Evolutionary conservation across 78 protist genomes (phyloP).

Genomic region (Planoprotostelium fungivorum): DNA sequence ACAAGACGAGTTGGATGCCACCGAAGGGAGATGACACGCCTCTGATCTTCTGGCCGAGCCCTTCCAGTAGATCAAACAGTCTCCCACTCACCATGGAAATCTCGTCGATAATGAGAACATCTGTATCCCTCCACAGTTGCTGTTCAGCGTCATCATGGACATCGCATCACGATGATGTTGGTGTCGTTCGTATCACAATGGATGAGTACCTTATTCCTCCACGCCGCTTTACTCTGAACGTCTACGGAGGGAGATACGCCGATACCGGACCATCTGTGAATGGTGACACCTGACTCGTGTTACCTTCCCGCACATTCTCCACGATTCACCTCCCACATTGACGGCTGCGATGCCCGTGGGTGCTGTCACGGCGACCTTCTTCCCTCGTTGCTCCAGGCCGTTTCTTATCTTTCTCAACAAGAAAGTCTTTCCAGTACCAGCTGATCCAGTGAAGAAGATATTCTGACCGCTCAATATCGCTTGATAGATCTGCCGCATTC

Average conservation of each 20-base stretch:
- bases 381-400: slow-evolving; percentile 12
- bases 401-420: slow-evolving; percentile 21
- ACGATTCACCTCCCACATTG: slow-evolving; percentile 67
- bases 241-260: neutral
- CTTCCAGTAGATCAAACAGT: slow-evolving; percentile 70
- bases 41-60: slow-evolving; percentile 32
- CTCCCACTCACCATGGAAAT: slow-evolving; percentile 74
- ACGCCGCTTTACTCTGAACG: neutral
- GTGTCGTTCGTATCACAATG: slow-evolving; percentile 7
- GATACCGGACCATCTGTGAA: slow-evolving; percentile 62
- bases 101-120: slow-evolving; percentile 78
- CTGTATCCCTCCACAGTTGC: slow-evolving; percentile 37
- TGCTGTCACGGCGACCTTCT: slow-evolving; percentile 59
- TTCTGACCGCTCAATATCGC: slow-evolving; percentile 20
- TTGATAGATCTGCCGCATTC: slow-evolving; percentile 5
- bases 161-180: neutral
- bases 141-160: slow-evolving; percentile 1
- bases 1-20: slow-evolving; percentile 77
- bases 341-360: slow-evolving; percentile 83
- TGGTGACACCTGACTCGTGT: slow-evolving; percentile 40
- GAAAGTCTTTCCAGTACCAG: slow-evolving; percentile 84
- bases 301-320: neutral
- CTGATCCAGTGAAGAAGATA: slow-evolving; percentile 72
- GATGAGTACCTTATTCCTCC: neutral
- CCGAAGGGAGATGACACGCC: slow-evolving; percentile 48